These are phyloP conservation scores for Cryptosporidium ubiquitum DNA, from an alignment of 169 alveolate species.

Conservation along the genomic window DNA sequence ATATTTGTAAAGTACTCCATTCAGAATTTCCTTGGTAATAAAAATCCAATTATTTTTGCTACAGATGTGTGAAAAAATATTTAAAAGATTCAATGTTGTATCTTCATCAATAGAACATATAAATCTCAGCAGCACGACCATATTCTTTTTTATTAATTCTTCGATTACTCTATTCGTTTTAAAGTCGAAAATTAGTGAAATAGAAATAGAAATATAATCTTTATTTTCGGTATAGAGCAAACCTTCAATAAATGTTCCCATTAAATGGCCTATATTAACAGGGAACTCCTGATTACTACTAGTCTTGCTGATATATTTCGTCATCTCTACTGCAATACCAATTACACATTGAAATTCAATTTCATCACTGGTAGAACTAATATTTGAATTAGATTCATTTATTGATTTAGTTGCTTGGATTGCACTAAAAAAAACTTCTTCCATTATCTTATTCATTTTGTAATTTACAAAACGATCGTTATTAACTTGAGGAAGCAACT, in stretches of 20 bases:
- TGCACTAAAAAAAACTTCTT: constrained; percentile 40
- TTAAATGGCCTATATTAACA: constrained; percentile 4
- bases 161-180: not conserved
- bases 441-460: constrained; percentile 28
- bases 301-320: constrained; percentile 14
- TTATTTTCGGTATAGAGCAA: constrained; percentile 54
- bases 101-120: constrained; percentile 31
- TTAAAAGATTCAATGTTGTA: constrained; percentile 24
- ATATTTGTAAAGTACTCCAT: constrained; percentile 31
- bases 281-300: not conserved
- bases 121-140: constrained; percentile 11
- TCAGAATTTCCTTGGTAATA: constrained; percentile 43
- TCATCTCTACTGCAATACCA: constrained; percentile 50
- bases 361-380: not conserved
- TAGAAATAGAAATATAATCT: constrained; percentile 49
- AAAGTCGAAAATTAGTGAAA: constrained; percentile 35
- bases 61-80: constrained; percentile 27
- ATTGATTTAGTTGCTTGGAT: constrained; percentile 10
- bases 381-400: not conserved
- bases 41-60: constrained; percentile 44
- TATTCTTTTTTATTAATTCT: constrained; percentile 22
- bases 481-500: not conserved
- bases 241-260: constrained; percentile 35
- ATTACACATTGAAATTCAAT: constrained; percentile 30
- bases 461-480: constrained; percentile 20